Percentiles rank a stretch among this genome's conserved stretches.
Conservation (phyloP, 164 flowering plant species). For the Warburgia ugandensis region DNA sequence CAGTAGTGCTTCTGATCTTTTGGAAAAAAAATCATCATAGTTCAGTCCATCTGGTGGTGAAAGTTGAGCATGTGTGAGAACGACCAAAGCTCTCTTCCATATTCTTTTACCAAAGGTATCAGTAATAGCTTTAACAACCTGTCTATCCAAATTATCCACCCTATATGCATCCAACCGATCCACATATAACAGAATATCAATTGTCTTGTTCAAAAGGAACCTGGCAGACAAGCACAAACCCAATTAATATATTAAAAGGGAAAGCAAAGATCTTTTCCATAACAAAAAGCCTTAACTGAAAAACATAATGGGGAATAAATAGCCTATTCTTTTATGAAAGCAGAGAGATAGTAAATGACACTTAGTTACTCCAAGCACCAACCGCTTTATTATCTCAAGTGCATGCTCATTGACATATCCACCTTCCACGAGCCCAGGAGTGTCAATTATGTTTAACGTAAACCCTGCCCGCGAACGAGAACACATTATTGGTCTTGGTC, state of each 20-base stretch:
- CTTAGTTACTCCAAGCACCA: constrained; percentile 10
- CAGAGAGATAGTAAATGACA: not conserved
- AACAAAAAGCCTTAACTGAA: not conserved
- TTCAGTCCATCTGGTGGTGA: constrained; percentile 88
- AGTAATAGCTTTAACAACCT: constrained; percentile 73
- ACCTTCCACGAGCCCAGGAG: constrained; percentile 94
- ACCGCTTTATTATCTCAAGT: constrained; percentile 82
- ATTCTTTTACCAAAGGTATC: constrained; percentile 84
- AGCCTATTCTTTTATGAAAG: too few relatives aligned
- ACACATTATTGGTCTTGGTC: constrained; percentile 68
- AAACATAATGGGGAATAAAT: too few relatives aligned
- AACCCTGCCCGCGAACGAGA: constrained; percentile 74
- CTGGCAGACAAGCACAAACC: constrained; percentile 30
- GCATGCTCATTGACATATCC: constrained; percentile 84
- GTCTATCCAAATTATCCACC: constrained; percentile 88
- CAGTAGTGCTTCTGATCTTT: constrained; percentile 76
- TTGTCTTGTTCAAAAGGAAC: constrained; percentile 85
- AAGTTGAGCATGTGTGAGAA: constrained; percentile 91
- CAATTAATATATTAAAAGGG: not conserved
- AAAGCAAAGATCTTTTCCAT: not conserved
- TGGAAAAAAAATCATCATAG: constrained; percentile 66
- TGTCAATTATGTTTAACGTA: constrained; percentile 77
- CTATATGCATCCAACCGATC: constrained; percentile 94
- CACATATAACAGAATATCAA: constrained; percentile 88
- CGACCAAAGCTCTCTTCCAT: constrained; percentile 74